Conservation (phyloP, 192 early-diverging fungal species). For the Rhizophlyctis rosea region DNA sequence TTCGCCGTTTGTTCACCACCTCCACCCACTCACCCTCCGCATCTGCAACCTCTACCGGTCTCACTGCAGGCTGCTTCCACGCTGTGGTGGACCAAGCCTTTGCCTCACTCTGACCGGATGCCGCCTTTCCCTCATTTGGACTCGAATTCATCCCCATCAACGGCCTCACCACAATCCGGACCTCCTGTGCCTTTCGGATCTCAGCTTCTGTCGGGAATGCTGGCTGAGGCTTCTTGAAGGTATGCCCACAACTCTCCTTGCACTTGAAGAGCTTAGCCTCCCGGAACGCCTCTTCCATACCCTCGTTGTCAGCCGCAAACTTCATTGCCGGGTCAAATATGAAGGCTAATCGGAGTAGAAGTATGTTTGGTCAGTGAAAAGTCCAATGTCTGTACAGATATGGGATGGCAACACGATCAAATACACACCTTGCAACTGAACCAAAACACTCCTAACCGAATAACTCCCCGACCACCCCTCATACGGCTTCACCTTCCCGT, state of each 20-base stretch:
- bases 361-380: not conserved
- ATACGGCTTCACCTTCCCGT: not conserved
- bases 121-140: not conserved
- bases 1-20: no score
- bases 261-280: slow-evolving; percentile 7
- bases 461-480: slow-evolving; percentile 14
- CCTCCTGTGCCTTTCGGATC: not conserved
- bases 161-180: not conserved
- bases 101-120: no score
- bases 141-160: not conserved
- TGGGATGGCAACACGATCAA: not conserved
- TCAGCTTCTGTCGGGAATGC: not conserved
- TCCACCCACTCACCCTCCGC: no score
- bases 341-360: slow-evolving; percentile 5
- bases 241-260: not conserved
- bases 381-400: not conserved
- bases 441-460: slow-evolving; percentile 7
- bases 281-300: slow-evolving; percentile 5
- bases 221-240: slow-evolving; percentile 3
- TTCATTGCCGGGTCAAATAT: slow-evolving; percentile 13
- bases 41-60: no score
- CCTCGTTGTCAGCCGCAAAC: not conserved
- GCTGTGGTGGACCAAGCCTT: not conserved
- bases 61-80: not conserved
- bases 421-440: slow-evolving; percentile 12